A percentile compares a stretch with the other conserved stretches of the same genome.
Evolutionary conservation across 805 yeast genomes (phyloP).

Genomic region (Tetrapisispora taiwanensis): DNA sequence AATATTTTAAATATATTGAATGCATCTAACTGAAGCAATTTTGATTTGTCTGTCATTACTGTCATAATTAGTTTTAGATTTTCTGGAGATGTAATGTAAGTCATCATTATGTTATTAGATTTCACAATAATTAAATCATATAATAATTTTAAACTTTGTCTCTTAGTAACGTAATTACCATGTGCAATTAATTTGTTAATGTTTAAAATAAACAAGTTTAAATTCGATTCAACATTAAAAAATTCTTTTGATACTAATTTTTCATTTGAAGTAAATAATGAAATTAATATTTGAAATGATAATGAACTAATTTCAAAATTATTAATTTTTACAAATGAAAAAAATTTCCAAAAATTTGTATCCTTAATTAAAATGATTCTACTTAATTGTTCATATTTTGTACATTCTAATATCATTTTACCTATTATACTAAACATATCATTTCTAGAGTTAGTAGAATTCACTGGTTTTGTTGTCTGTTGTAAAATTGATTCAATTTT

Average conservation of each 20-base stretch:
- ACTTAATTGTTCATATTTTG: conserved; percentile 65
- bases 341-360: conserved; percentile 68
- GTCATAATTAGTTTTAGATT: conserved; percentile 83
- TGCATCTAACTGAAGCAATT: conserved; percentile 80
- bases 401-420: conserved; percentile 71
- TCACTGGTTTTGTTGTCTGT: neutral
- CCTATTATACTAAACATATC: conserved; percentile 71
- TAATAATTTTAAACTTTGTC: conserved; percentile 76
- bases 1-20: conserved; percentile 90
- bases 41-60: conserved; percentile 75
- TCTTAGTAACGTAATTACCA: conserved; percentile 80
- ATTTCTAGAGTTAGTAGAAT: conserved; percentile 9
- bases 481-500: conserved; percentile 55
- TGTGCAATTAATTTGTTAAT: conserved; percentile 67
- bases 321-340: conserved; percentile 62
- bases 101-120: conserved; percentile 60
- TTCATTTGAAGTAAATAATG: conserved; percentile 59
- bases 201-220: conserved; percentile 45
- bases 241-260: conserved; percentile 56
- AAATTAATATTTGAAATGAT: conserved; percentile 68
- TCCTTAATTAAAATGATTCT: conserved; percentile 44
- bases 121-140: conserved; percentile 62
- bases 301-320: conserved; percentile 89
- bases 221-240: conserved; percentile 40
- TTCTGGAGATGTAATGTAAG: conserved; percentile 70